Evolutionary conservation across 352 stramenopile species (phyloP).

Genomic region (Vaucheria bursata): DNA sequence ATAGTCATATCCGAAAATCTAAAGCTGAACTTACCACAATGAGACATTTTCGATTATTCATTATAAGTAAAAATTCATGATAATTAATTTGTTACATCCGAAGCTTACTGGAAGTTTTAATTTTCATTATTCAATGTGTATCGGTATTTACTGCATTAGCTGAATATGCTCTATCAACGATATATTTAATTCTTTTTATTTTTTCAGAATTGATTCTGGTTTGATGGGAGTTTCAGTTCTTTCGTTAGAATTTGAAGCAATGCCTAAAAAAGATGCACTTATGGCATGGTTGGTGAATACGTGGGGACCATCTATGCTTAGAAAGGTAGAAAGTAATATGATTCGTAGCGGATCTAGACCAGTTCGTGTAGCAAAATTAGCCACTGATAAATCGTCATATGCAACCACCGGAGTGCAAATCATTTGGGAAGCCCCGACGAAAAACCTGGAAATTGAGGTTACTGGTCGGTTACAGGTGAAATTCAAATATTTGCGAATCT

Average conservation of each 20-base stretch:
- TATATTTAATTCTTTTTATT: too few relatives aligned
- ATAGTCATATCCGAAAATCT: too few relatives aligned
- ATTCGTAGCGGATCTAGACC: slow-evolving; percentile 35
- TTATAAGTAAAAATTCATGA: too few relatives aligned
- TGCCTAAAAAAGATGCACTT: slow-evolving; percentile 18
- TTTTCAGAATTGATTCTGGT: too few relatives aligned
- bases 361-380: slow-evolving; percentile 2
- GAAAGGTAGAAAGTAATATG: slow-evolving; percentile 26
- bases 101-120: too few relatives aligned
- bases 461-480: slow-evolving; percentile 32
- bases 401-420: slow-evolving; percentile 17
- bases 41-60: too few relatives aligned
- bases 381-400: background rate
- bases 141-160: too few relatives aligned
- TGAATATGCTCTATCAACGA: too few relatives aligned
- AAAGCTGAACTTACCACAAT: too few relatives aligned
- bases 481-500: too few relatives aligned
- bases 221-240: slow-evolving; percentile 15
- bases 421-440: slow-evolving; percentile 38
- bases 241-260: slow-evolving; percentile 36
- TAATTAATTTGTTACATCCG: too few relatives aligned
- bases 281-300: slow-evolving; percentile 25
- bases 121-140: too few relatives aligned
- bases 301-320: slow-evolving; percentile 30
- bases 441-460: slow-evolving; percentile 24